Conservation (phyloP, 1,284 basidiomycete species). For the Ustilago trichophora region DNA sequence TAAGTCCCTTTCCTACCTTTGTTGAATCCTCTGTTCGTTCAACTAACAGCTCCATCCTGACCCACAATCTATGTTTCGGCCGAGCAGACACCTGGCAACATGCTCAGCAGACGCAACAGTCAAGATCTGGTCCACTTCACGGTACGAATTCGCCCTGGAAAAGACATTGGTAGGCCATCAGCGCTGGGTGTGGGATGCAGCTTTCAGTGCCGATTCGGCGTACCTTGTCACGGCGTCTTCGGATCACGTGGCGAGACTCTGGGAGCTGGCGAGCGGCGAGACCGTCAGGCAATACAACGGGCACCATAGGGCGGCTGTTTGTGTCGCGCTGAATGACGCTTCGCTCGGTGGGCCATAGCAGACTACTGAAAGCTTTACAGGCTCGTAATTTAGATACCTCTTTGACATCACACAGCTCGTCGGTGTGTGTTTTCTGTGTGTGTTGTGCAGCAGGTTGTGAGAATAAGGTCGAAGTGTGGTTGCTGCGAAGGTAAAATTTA, state of each 20-base stretch:
- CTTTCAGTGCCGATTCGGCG: conserved; percentile 97
- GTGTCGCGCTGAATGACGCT: conserved; percentile 61
- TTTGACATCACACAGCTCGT: no score
- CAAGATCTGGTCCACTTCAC: conserved; percentile 94
- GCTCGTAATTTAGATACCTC: no score
- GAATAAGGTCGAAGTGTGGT: no score
- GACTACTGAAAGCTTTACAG: no score
- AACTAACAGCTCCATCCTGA: no score
- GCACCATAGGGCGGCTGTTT: conserved; percentile 80
- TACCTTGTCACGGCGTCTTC: conserved; percentile 97
- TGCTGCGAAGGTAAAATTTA: no score
- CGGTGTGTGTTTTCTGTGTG: no score
- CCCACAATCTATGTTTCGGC: no score
- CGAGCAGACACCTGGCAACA: conserved; percentile 89
- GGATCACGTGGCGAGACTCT: conserved; percentile 95
- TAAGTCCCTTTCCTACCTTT: no score
- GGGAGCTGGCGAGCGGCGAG: conserved; percentile 96
- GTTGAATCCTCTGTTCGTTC: no score
- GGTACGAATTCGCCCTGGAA: conserved; percentile 88
- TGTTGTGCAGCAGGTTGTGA: no score
- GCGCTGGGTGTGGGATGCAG: conserved; percentile 99
- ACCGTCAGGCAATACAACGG: conserved; percentile 96
- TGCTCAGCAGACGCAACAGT: conserved; percentile 98
- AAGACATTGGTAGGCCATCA: conserved; percentile 91
- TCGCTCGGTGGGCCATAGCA: conserved; percentile 34